Base-by-base conservation (phyloP, 345 rosid species). In the Acer yangbiense region DNA sequence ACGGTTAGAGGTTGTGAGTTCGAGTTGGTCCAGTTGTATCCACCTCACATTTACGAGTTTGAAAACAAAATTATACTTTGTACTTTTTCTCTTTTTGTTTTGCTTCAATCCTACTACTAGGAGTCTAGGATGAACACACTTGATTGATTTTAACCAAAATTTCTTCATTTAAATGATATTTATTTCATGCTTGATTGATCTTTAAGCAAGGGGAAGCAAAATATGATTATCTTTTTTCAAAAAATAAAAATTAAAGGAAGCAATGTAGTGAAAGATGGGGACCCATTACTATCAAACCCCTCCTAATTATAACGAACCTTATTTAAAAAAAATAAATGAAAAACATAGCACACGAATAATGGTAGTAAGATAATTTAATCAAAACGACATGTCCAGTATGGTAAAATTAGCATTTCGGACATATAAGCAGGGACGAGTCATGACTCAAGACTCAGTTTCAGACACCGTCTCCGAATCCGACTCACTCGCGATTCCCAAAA, bases 381-480 rank as follows among this genome's bases (percentile, higher is more conserved):
- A 7, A 74, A 75, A 2, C 14, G 7, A 2, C 14, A 32, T 65
- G 71, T 75, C 20, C 13, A 65, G 50, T 1, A 27, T 6, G 18
- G 71, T 75, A n/a, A n/a, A 74, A 63, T 10, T 4, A 44, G 0
- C 1, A 2, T 8, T 16, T 69, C 23, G 2, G 23, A 7, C 14
- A 7, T 29, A 25, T 71, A 73, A 60, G 57, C 68, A 48, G 13
- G 7, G 20, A 21, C 71, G 60, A 52, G 46, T 27, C 43, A 18
- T n/a, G 44, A 25, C 29, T 54, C 73, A 0, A 1, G 12, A 9
- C 66, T 76, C 66, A 41, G 55, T 71, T 35, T 72, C 68, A 50
- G 71, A 66, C 68, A 61, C 66, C 66, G 52, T 72, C 75, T 18
- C 80, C 57, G 74, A 60, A 65, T 67, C 57, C 60, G 61, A 75